Base-by-base conservation (phyloP, 1,284 basidiomycete genomes). In the Marasmius oreades region DNA sequence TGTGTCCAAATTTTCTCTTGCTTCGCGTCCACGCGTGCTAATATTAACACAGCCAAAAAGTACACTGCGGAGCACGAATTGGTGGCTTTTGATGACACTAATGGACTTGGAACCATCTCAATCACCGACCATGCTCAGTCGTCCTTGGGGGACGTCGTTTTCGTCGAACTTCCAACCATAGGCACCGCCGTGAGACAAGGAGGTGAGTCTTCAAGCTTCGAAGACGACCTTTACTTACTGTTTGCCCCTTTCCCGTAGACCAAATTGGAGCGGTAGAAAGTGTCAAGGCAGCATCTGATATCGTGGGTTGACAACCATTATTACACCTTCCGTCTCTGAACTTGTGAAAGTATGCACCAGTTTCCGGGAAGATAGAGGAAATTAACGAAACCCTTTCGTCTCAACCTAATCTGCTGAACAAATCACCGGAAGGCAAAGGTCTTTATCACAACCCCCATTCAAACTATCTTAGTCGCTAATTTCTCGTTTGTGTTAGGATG, bases 201-300 rank as follows among this genome's bases (percentile, higher is more conserved):
- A 66, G 93, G 96, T 97, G 62, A 62, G 86, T 70, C 23, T 45
- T 43, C 26, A 31, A 10, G 28, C 28, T 31, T 31, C 28, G 28
- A 20, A 50, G 57, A 43, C 45, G 62, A 39, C 47, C 50, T 48
- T 23, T 16, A 11, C 42, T 52, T n/a, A 46, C n/a, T 43, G n/a
- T 28, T 28, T 44, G 7, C 45, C 28, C n/a, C 6, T 51, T 14
- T 42, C 46, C 62, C 56, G 11, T 66, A 98, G 96, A 95, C 57
- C 78, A 90, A 65, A 92, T 98, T 68, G 96, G 97, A 55, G 93
- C 94, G 6, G 94, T 99, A 24, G 96, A 99, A 76, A 97, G 94
- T 63, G 96, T 99, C 62, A 99, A 99, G 74, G 94, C 95, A 42
- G 94, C 95, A 33, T 97, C 95, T 6, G 95, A 98, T 71, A 96